These are phyloP conservation scores for Vitis labrusca DNA, from an alignment of 164 flowering plant genomes.

Conservation along the genomic window DNA sequence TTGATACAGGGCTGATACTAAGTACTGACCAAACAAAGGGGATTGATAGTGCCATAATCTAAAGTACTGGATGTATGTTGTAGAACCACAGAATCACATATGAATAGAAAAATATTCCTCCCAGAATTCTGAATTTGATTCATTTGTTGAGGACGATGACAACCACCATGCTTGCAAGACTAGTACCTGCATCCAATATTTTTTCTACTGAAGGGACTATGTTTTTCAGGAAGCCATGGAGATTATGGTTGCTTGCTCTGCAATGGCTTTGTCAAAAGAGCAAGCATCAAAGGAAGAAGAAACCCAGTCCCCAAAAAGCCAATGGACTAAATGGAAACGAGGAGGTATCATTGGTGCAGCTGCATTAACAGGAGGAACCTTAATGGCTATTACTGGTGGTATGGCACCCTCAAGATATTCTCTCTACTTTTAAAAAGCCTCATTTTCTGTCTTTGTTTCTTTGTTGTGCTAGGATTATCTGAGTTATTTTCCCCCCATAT, in stretches of 20 bases:
- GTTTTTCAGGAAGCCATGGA: slow-evolving; percentile 89
- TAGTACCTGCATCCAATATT: neutral
- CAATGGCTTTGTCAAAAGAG: slow-evolving; percentile 72
- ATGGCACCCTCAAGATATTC: slow-evolving; percentile 15
- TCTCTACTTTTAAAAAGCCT: too few species aligned
- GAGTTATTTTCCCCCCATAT: too few species aligned
- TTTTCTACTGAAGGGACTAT: neutral
- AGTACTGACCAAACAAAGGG: neutral
- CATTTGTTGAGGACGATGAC: neutral
- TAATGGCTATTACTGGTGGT: slow-evolving; percentile 99
- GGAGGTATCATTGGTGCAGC: slow-evolving; percentile 99
- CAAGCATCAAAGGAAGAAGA: slow-evolving; percentile 49
- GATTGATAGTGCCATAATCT: neutral
- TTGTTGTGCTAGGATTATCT: too few species aligned
- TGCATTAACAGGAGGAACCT: slow-evolving; percentile 96
- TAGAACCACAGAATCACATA: too few species aligned
- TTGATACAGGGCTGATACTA: neutral
- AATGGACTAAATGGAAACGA: slow-evolving; percentile 93
- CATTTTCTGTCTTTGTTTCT: too few species aligned
- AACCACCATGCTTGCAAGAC: neutral
- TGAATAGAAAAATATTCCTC: too few species aligned
- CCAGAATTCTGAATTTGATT: too few species aligned
- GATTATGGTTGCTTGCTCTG: slow-evolving; percentile 85
- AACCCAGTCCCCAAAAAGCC: slow-evolving; percentile 38
- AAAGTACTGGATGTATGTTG: neutral